Conservation (phyloP, 176 grass and related monocot genomes). For the Carex littledalei region DNA sequence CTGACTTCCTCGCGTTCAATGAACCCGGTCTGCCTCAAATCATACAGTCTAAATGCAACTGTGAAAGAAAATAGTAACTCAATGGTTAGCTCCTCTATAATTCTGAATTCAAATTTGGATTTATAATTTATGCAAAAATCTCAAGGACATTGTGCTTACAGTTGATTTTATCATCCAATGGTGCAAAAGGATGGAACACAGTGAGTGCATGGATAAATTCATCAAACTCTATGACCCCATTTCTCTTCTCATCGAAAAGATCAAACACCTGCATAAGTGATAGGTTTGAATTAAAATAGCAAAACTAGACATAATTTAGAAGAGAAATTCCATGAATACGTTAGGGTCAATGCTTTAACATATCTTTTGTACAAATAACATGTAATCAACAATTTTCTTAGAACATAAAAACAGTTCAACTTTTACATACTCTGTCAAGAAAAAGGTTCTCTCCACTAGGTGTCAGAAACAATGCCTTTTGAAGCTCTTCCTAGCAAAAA, state of each 20-base stretch:
- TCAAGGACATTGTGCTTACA: constrained; percentile 36
- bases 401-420: constrained; percentile 1
- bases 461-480: constrained; percentile 67
- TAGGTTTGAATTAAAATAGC: background rate
- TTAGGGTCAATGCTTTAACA: background rate
- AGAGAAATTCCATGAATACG: background rate
- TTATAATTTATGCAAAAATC: background rate
- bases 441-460: constrained; percentile 66
- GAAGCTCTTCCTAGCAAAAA: constrained; percentile 69
- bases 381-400: background rate
- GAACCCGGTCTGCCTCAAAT: constrained; percentile 73
- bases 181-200: constrained; percentile 74
- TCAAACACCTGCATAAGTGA: constrained; percentile 45
- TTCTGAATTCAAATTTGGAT: background rate
- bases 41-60: constrained; percentile 93
- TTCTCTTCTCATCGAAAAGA: constrained; percentile 91
- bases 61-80: constrained; percentile 27
- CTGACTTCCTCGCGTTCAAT: constrained; percentile 82
- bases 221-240: constrained; percentile 82
- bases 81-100: background rate
- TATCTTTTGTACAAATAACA: background rate
- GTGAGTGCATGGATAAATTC: constrained; percentile 80
- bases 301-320: constrained; percentile 1
- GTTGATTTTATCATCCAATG: constrained; percentile 65
- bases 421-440: constrained; percentile 59